phyloP scores from a whole-genome alignment of 441 rosid genomes.

The Jatropha multifida region DNA sequence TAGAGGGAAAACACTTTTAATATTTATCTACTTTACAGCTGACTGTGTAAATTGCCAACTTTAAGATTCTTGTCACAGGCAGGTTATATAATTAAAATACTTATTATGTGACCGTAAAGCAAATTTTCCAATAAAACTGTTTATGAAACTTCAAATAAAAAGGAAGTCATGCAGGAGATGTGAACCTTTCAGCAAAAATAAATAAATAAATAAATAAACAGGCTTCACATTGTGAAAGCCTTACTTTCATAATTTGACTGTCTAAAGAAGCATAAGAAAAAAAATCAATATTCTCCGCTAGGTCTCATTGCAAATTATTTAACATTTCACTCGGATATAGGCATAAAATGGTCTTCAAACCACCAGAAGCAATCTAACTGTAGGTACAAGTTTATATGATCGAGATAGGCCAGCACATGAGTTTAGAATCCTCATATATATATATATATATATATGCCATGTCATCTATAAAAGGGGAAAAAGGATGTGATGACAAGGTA shows the following conservation, averaged over 20 bases:
- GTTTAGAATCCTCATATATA: neutral
- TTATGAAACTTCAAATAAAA: neutral
- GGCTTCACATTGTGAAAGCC: conserved; percentile 1
- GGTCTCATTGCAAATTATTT: neutral
- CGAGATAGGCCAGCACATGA: neutral
- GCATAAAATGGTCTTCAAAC: neutral
- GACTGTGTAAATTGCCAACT: neutral
- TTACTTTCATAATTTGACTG: neutral
- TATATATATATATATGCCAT: no score
- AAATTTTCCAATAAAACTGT: neutral
- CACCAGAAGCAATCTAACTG: neutral
- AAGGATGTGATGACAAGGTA: neutral
- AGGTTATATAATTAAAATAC: neutral
- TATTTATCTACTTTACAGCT: neutral
- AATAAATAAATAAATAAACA: neutral
- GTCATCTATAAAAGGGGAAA: neutral
- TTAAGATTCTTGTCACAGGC: neutral
- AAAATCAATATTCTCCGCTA: neutral
- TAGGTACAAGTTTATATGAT: neutral
- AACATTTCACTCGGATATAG: neutral
- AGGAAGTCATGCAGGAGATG: neutral
- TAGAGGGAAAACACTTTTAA: neutral
- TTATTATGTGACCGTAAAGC: neutral
- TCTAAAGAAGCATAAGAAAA: neutral
- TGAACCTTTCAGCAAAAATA: neutral